Evolutionary conservation across 345 rosid species (phyloP).

Genomic region (Lenwebbia sp.): DNA sequence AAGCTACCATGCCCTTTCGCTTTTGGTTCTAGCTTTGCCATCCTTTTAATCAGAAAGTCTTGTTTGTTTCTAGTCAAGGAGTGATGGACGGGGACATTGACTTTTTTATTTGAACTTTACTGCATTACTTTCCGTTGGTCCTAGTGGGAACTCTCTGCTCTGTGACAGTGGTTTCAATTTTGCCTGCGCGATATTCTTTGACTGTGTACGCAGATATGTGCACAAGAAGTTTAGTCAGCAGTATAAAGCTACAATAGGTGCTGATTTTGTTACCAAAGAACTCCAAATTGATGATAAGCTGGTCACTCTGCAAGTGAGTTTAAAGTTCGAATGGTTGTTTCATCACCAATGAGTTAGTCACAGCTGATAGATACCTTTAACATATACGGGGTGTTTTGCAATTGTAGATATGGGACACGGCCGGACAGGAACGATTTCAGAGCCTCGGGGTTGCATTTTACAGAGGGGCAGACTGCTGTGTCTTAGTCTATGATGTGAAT

Average conservation of each 20-base stretch:
- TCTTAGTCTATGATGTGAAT: slow-evolving; percentile 86
- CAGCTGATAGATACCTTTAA: not conserved
- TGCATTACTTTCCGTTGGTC: not conserved
- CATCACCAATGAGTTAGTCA: not conserved
- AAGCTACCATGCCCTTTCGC: not conserved
- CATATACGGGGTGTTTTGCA: not conserved
- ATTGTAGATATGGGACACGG: slow-evolving; percentile 94
- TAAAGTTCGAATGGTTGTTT: not conserved
- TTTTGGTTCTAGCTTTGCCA: not conserved
- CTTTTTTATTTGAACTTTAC: not conserved
- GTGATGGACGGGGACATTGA: not conserved
- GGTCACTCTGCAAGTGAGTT: slow-evolving; percentile 76
- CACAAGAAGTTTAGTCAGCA: slow-evolving; percentile 95
- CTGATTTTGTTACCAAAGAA: slow-evolving; percentile 97
- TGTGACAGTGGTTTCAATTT: not conserved
- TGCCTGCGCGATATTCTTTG: not conserved
- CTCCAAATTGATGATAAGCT: slow-evolving; percentile 89
- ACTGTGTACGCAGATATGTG: slow-evolving; percentile 22
- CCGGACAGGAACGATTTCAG: slow-evolving; percentile 96
- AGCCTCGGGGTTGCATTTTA: slow-evolving; percentile 96
- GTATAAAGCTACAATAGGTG: slow-evolving; percentile 97
- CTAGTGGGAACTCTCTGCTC: not conserved
- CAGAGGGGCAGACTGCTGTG: slow-evolving; percentile 97
- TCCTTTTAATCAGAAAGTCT: not conserved
- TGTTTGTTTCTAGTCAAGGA: not conserved